Evolutionary conservation across 208 protist species (phyloP), one percentile per base, ranked within the genome.

Genomic region (Angomonas deanei): DNA sequence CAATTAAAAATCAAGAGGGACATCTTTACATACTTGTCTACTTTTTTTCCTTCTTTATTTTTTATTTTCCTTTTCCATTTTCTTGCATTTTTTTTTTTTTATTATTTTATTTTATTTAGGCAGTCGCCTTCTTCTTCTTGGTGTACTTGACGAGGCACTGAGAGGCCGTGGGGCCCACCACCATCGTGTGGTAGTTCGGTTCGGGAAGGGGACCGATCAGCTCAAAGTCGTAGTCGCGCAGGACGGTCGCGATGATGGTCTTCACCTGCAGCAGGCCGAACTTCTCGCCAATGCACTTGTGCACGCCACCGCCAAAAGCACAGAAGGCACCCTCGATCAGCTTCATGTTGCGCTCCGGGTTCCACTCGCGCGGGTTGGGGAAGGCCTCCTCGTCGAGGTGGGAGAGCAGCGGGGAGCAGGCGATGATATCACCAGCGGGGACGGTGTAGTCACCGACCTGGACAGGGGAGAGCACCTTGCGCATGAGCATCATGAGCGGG

Each of bases 261-360:
- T 96, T 96, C 36, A 97, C 88, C 76, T 97, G 93, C 26, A 97
- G 68, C 31, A 93, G 84, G 28, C 84, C 93, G 66, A 97, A 97
- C 77, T 92, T 92, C 72, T 97, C 90, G 15, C 93, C 93, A 64
- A 96, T 91, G 78, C 93, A 97, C 68, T 92, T 95, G 76, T 97
- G 88, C 57, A 88, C 79, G 27, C 87, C 86, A 49, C 79, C 84
- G 68, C 93, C 93, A 39, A 97, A 97, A 39, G 78, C 88, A 56
- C 92, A 68, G 72, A 83, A 93, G 65, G 85, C 72, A 31, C 88
- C 87, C 3, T 86, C 77, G 63, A 88, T 74, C 17, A 70, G 50
- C 70, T 88, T 88, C 60, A 92, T 80, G 62, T 96, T 83, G 46
- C 93, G 85, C 47, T 93, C 77, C 33, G 93, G 93, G 55, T 94